Base-by-base conservation (phyloP, 768 basidiomycete species). In the Ramaria sp. region DNA sequence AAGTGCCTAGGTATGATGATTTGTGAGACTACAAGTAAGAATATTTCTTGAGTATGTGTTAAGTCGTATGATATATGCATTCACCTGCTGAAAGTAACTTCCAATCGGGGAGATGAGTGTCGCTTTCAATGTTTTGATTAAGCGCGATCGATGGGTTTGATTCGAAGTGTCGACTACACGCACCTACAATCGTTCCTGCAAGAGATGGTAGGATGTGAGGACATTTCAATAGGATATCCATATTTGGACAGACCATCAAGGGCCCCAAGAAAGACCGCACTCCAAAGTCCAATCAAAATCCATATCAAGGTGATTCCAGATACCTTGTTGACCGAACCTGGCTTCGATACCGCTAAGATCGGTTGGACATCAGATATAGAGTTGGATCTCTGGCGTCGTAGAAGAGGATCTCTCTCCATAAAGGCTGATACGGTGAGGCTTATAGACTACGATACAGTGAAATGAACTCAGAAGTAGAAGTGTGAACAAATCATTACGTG, bases 1-100 rank as follows among this genome's bases (percentile, higher is more conserved):
- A 79, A 12, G 91, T 91, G 33, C 89, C 93, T 58, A 96, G 83
- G 69, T 94, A 93, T 1, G 88, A 88, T 13, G 89, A 79, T 61
- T 87, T 68, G 52, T 66, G 59, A 15, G 55, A 57, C 55, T 57
- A 20, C 1, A 47, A 4, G 27, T 10, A 49, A 30, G 48, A 1
- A 49, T 49, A 10, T 10, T 13, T 10, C 12, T 15, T 24, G 22
- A 33, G 24, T 9, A 30, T 15, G 24, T 49, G 24, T 11, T 30
- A 33, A 24, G n/a, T 17, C 2, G 27, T 24, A 24, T 49, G 20
- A 43, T 9, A n/a, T 17, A n/a, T 43, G 42, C 11, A 7, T 81
- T 37, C 34, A 84, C 67, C 84, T 85, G 64, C 82, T 75, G 71
- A 91, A 57, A 93, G 65, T 87, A 78, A 65, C 86, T 90, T 53